Base-by-base conservation (phyloP, 192 early-diverging fungal species). In the Chytriomyces sp. region DNA sequence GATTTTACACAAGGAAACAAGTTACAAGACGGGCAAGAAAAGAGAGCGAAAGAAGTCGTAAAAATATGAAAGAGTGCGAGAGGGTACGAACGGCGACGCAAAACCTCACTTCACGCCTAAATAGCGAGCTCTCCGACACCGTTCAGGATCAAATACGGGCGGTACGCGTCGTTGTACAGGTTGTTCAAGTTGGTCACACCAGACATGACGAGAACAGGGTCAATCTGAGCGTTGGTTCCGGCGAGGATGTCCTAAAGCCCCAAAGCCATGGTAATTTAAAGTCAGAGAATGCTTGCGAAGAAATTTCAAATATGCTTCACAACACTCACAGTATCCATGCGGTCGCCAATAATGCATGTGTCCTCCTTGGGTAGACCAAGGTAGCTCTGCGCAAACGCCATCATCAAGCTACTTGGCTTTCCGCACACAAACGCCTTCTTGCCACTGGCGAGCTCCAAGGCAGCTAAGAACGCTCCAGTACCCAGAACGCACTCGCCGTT, bases 301-400 rank as follows among this genome's bases (percentile, higher is more conserved):
- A 52, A 55, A 38, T 34, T 5, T 7, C 53, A 69, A 69, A 19
- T 6, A 25, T 36, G 22, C 1, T n/a, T n/a, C n/a, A n/a, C 14
- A 49, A 49, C n/a, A 59, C 68, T 59, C 38, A 70, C 68, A 3
- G 88, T 89, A 73, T 89, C 86, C 84, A 89, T 86, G 53, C 88
- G 84, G 67, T 89, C 88, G 59, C 88, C 88, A 73, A 89, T 82
- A 34, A 89, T 87, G 71, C 85, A 87, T 22, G 84, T 87, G 34
- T 87, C 86, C 34, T 81, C 73, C 66, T 87, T 84, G 62, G 52
- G 68, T 25, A 81, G 69, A 30, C 84, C 84, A 31, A 89, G 73
- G 10, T 83, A 83, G 44, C 53, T 66, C 59, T 86, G 85, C 14
- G 88, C 88, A 62, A 82, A 87, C 32, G 68, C 66, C 87, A 84